Percentiles rank a stretch among this genome's conserved stretches.
Conservation (phyloP, 2,329 filamentous ascomycete genomes). For the Daldinia sp. region DNA sequence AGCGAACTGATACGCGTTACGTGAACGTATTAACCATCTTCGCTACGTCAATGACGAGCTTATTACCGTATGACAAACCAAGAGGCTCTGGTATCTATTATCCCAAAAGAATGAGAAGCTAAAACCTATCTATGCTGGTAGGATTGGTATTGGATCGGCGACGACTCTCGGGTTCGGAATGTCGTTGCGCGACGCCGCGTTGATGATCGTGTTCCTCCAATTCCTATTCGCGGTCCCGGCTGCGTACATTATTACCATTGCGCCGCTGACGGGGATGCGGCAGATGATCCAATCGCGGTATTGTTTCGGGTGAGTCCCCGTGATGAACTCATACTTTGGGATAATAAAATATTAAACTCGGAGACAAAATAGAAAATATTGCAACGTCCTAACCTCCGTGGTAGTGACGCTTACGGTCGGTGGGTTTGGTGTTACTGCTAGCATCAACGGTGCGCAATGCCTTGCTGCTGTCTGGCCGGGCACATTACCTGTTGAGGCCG, state of each 20-base stretch:
- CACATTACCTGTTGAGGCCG: constrained; percentile 34
- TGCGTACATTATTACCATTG: constrained; percentile 41
- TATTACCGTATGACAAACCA: constrained; percentile 48
- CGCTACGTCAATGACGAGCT: constrained; percentile 50
- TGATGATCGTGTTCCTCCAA: constrained; percentile 42
- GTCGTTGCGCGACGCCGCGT: constrained; percentile 34
- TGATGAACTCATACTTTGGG: neutral
- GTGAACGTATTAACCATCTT: constrained; percentile 51
- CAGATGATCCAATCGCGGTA: constrained; percentile 42
- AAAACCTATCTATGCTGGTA: constrained; percentile 13
- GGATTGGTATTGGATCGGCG: constrained; percentile 42
- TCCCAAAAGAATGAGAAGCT: constrained; percentile 1
- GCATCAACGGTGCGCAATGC: constrained; percentile 39
- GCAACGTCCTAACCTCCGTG: constrained; percentile 34
- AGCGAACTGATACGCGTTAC: constrained; percentile 50
- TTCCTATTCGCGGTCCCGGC: constrained; percentile 35
- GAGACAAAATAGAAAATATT: constrained; percentile 31
- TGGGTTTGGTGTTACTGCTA: constrained; percentile 38
- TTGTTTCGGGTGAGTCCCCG: constrained; percentile 32
- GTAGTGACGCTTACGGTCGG: constrained; percentile 39
- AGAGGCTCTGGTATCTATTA: neutral
- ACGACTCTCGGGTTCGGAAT: constrained; percentile 42
- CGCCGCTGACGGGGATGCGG: constrained; percentile 39
- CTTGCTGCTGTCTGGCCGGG: constrained; percentile 32
- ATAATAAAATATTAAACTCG: neutral